phyloP scores from a whole-genome alignment of 805 yeast species.

The Brettanomyces nanus region DNA sequence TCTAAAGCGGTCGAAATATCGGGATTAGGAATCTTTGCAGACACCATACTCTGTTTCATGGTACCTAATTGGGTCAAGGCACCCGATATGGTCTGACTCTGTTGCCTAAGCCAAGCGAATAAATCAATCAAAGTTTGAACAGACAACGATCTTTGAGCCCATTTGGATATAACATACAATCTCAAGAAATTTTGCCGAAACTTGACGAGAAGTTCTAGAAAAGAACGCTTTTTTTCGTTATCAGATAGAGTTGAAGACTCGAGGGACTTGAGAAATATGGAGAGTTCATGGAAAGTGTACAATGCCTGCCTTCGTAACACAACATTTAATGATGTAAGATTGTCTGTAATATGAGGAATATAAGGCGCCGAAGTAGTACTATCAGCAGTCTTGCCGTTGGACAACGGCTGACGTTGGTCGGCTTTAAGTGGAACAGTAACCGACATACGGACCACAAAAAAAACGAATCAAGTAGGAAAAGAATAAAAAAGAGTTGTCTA shows the following conservation, averaged over 20 bases:
- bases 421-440: no score
- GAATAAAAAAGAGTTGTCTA: no score
- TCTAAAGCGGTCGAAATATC: conserved; percentile 84
- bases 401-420: no score
- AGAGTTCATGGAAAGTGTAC: conserved; percentile 56
- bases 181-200: conserved; percentile 80
- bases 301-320: conserved; percentile 52
- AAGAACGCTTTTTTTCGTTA: conserved; percentile 53
- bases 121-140: conserved; percentile 75
- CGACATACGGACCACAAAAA: no score
- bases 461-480: no score
- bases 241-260: conserved; percentile 47
- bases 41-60: conserved; percentile 63
- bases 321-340: conserved; percentile 57
- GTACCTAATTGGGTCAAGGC: conserved; percentile 58
- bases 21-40: conserved; percentile 89
- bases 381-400: conserved; percentile 2
- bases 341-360: conserved; percentile 65
- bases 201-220: conserved; percentile 60
- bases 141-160: conserved; percentile 72
- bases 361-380: conserved; percentile 13
- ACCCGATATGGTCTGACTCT: conserved; percentile 58
- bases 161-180: conserved; percentile 77
- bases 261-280: conserved; percentile 51
- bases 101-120: conserved; percentile 78